phyloP scores from a whole-genome alignment of 768 basidiomycete genomes.

The Hygrophorus russula region DNA sequence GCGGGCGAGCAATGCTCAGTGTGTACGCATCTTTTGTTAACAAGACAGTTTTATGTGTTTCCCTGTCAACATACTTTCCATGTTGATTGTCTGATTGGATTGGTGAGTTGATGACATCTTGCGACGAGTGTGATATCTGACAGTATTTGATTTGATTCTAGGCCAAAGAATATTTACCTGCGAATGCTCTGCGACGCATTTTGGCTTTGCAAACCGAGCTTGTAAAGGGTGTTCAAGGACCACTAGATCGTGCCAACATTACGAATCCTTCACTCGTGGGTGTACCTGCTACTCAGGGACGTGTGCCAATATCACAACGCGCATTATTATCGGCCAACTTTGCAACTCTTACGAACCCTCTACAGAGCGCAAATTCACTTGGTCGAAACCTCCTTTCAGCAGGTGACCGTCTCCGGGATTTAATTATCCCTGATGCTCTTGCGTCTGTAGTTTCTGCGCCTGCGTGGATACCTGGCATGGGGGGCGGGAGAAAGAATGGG shows the following conservation, averaged over 20 bases:
- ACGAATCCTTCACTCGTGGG: slow-evolving; percentile 18
- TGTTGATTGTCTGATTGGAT: slow-evolving; percentile 88
- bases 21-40: slow-evolving; percentile 67
- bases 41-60: slow-evolving; percentile 95
- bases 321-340: slow-evolving; percentile 72
- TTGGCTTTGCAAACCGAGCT: slow-evolving; percentile 78
- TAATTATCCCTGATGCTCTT: slow-evolving; percentile 90
- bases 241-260: slow-evolving; percentile 22
- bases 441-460: slow-evolving; percentile 75
- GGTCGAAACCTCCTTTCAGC: slow-evolving; percentile 79
- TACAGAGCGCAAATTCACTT: slow-evolving; percentile 57
- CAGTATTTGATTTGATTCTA: slow-evolving; percentile 19
- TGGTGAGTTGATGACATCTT: slow-evolving; percentile 45
- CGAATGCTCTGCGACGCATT: slow-evolving; percentile 74
- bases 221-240: slow-evolving; percentile 36
- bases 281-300: slow-evolving; percentile 15
- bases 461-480: slow-evolving; percentile 66
- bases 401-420: slow-evolving; percentile 80
- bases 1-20: slow-evolving; percentile 76
- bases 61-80: slow-evolving; percentile 98
- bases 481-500: slow-evolving; percentile 35
- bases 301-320: slow-evolving; percentile 43
- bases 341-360: slow-evolving; percentile 33
- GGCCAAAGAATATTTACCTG: slow-evolving; percentile 88
- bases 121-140: slow-evolving; percentile 4